These are phyloP conservation scores for Colletotrichum sp. DNA, from an alignment of 2,329 filamentous ascomycete species.

Conservation along the genomic window DNA sequence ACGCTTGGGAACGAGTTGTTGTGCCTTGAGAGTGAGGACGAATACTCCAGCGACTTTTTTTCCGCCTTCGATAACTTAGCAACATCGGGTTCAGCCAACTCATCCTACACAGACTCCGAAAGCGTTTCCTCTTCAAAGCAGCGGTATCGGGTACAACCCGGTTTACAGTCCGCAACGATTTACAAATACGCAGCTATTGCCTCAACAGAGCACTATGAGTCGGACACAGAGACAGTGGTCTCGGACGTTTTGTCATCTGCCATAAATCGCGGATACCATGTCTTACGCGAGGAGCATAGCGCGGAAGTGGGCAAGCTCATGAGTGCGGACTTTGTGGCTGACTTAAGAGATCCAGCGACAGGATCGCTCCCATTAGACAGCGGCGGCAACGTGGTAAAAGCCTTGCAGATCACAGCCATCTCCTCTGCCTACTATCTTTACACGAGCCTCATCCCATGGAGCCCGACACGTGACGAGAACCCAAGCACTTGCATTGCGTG, in stretches of 20 bases:
- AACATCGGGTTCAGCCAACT: background rate
- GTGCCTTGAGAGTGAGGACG: background rate
- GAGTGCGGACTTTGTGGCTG: background rate
- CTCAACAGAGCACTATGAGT: background rate
- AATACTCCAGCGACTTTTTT: background rate
- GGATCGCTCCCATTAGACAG: background rate
- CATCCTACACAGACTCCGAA: background rate
- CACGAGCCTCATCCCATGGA: background rate
- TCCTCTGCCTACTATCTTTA: constrained; percentile 3
- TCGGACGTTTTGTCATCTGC: background rate
- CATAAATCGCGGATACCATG: background rate
- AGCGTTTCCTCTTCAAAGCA: background rate
- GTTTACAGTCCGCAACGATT: background rate
- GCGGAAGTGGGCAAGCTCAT: background rate
- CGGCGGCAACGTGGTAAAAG: background rate
- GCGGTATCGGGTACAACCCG: background rate
- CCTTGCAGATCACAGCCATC: background rate
- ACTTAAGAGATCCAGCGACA: background rate
- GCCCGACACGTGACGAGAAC: background rate
- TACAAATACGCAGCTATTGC: background rate
- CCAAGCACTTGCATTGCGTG: background rate
- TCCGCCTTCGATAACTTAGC: background rate
- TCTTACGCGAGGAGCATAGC: background rate
- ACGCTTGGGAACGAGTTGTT: background rate
- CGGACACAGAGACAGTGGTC: background rate